A percentile compares a stretch with the other conserved stretches of the same genome.
Evolutionary conservation across 2,329 filamentous ascomycete genomes (phyloP).

Genomic region (Neofusicoccum umdonicola): DNA sequence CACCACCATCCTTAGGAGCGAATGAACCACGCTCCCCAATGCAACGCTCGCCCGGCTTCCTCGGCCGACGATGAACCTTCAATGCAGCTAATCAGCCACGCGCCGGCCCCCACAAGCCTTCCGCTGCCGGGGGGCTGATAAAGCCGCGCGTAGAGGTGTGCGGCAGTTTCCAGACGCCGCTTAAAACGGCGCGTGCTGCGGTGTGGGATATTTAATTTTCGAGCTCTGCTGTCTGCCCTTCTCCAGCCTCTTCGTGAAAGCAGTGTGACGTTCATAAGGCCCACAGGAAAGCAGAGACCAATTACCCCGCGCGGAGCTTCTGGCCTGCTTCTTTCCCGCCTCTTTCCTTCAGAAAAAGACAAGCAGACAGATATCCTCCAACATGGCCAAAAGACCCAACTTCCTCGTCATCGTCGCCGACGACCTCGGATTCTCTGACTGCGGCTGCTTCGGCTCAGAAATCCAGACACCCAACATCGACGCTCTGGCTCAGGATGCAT

Average conservation of each 20-base stretch:
- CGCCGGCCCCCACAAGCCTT: background rate
- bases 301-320: background rate
- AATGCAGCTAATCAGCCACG: background rate
- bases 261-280: background rate
- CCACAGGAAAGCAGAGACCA: background rate
- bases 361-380: background rate
- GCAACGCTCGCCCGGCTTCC: background rate
- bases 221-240: background rate
- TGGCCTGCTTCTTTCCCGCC: too few relatives aligned
- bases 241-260: background rate
- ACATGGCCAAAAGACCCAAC: conserved; percentile 47
- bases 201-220: background rate
- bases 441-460: conserved; percentile 59
- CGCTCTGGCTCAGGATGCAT: conserved; percentile 42
- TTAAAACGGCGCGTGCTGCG: background rate
- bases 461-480: conserved; percentile 61
- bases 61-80: background rate
- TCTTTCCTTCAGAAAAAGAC: too few relatives aligned
- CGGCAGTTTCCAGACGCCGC: background rate
- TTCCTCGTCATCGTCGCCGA: conserved; percentile 60
- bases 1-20: background rate
- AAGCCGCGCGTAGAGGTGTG: background rate
- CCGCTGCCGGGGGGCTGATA: background rate
- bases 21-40: background rate
- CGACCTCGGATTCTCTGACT: conserved; percentile 60